phyloP scores from a whole-genome alignment of 177 flowering plant genomes.

The Vitis hybrid region DNA sequence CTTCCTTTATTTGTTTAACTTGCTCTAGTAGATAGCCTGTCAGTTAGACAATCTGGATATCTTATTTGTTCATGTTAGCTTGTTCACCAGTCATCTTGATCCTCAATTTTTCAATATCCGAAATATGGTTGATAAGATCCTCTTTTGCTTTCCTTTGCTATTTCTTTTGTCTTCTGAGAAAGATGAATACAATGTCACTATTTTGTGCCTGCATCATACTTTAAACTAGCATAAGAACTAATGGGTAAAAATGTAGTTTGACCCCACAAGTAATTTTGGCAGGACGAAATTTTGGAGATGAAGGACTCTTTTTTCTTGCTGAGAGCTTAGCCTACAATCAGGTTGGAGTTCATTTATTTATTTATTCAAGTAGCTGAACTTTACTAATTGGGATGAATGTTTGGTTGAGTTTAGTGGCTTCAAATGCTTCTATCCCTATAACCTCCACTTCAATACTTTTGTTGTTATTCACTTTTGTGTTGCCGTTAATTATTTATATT shows the following conservation, averaged over 20 bases:
- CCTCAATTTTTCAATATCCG: background rate
- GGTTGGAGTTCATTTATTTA: constrained; percentile 33
- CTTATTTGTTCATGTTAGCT: background rate
- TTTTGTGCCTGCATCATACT: background rate
- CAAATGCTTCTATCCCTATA: background rate
- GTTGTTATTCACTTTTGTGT: background rate
- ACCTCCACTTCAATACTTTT: background rate
- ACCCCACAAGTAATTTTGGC: constrained; percentile 10
- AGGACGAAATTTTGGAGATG: constrained; percentile 95
- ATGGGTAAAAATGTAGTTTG: constrained; percentile 9
- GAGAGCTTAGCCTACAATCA: constrained; percentile 91
- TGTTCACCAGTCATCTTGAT: background rate
- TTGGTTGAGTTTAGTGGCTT: too few relatives aligned
- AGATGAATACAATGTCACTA: background rate
- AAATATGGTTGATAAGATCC: background rate
- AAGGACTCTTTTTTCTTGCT: constrained; percentile 88
- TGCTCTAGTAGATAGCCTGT: background rate
- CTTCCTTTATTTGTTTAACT: too few relatives aligned
- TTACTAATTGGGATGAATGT: too few relatives aligned
- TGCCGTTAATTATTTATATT: background rate
- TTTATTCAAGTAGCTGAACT: too few relatives aligned
- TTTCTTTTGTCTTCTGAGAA: background rate
- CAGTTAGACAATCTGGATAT: background rate
- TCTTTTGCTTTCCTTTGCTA: background rate
- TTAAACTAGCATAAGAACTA: background rate